phyloP scores from a whole-genome alignment of 2,329 filamentous ascomycete species.

The Lecanicillium sp. region DNA sequence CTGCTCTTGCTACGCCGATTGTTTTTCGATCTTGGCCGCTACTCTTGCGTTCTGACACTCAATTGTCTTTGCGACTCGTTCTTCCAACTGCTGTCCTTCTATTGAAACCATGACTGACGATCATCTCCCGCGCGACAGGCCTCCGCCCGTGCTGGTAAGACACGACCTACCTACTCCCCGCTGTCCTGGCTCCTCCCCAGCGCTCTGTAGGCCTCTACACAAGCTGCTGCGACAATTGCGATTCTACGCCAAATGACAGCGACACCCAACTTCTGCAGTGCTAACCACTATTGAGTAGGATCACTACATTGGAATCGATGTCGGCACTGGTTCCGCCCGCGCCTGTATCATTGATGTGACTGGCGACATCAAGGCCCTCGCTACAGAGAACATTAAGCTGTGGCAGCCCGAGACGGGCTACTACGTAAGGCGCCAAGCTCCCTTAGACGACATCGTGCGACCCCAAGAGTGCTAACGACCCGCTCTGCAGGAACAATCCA shows the following conservation, averaged over 20 bases:
- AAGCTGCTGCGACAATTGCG: too few relatives aligned
- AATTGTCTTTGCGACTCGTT: too few relatives aligned
- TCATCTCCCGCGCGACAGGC: slow-evolving; percentile 1
- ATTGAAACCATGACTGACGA: not conserved
- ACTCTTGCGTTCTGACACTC: too few relatives aligned
- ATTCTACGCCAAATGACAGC: not conserved
- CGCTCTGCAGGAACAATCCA: slow-evolving; percentile 76
- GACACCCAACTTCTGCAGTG: slow-evolving; percentile 2
- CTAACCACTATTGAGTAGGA: slow-evolving; percentile 28
- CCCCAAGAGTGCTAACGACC: slow-evolving; percentile 8
- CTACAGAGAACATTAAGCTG: slow-evolving; percentile 68
- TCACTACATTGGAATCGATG: slow-evolving; percentile 80
- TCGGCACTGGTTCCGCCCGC: slow-evolving; percentile 89
- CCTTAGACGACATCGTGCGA: not conserved
- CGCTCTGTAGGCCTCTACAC: too few relatives aligned
- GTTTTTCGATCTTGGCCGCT: not conserved
- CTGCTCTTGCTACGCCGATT: slow-evolving; percentile 6
- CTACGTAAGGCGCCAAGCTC: slow-evolving; percentile 47
- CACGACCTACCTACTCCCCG: too few relatives aligned
- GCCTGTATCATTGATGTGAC: slow-evolving; percentile 91
- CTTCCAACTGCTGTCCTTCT: too few relatives aligned
- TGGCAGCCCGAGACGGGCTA: slow-evolving; percentile 72
- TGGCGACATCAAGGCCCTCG: slow-evolving; percentile 76
- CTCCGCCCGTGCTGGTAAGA: slow-evolving; percentile 8
- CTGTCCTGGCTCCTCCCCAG: too few relatives aligned